Evolutionary conservation across 305 asterid species (phyloP).

Genomic region (Ilex paraguariensis): DNA sequence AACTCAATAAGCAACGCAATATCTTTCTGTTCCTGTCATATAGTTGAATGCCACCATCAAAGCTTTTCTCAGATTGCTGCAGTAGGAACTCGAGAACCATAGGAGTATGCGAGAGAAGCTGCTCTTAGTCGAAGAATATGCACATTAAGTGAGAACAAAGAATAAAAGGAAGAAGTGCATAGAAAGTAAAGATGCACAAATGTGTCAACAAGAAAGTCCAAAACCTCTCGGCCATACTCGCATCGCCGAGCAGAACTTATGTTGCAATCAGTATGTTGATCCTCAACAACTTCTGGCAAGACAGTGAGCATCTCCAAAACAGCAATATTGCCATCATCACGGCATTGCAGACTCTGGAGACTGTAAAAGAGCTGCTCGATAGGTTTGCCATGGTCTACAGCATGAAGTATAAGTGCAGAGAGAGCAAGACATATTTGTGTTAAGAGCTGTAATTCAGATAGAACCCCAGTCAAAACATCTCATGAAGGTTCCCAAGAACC

Average conservation of each 20-base stretch:
- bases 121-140: slow-evolving; percentile 30
- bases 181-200: slow-evolving; percentile 7
- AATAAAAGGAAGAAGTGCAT: slow-evolving; percentile 9
- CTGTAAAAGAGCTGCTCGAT: slow-evolving; percentile 76
- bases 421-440: slow-evolving; percentile 95
- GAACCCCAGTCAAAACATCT: slow-evolving; percentile 11
- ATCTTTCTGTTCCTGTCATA: slow-evolving; percentile 64
- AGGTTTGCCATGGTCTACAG: slow-evolving; percentile 69
- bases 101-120: slow-evolving; percentile 84
- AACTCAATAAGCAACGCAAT: slow-evolving; percentile 85
- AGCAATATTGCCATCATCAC: slow-evolving; percentile 59
- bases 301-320: slow-evolving; percentile 81
- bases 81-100: slow-evolving; percentile 75
- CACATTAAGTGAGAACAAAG: slow-evolving; percentile 22
- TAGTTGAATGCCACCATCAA: slow-evolving; percentile 36
- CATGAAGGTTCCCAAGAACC: slow-evolving; percentile 11
- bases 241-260: slow-evolving; percentile 47
- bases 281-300: slow-evolving; percentile 84
- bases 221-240: slow-evolving; percentile 79
- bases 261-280: slow-evolving; percentile 46
- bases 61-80: slow-evolving; percentile 58
- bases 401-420: slow-evolving; percentile 68
- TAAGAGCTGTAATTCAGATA: slow-evolving; percentile 52
- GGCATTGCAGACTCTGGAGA: slow-evolving; percentile 64
- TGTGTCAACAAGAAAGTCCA: slow-evolving; percentile 23